Evolutionary conservation across 2,329 filamentous ascomycete species (phyloP).

Genomic region (Colletotrichum musicola): DNA sequence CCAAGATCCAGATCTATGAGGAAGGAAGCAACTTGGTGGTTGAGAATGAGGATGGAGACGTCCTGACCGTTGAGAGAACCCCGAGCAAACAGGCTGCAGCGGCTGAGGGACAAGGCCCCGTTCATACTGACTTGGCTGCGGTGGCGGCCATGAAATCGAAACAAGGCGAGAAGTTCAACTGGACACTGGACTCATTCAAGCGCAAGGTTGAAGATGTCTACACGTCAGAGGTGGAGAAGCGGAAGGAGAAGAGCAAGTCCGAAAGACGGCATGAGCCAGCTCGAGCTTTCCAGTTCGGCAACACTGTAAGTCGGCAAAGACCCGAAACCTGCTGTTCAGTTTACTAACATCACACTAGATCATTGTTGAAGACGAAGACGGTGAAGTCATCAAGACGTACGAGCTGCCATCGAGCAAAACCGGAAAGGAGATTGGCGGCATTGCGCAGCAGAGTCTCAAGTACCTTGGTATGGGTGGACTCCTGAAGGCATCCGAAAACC

Average conservation of each 20-base stretch:
- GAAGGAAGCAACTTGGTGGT: conserved; percentile 85
- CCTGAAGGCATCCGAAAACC: conserved; percentile 55
- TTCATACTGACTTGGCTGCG: conserved; percentile 16
- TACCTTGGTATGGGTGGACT: conserved; percentile 66
- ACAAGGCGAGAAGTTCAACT: conserved; percentile 49
- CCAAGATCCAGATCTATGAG: conserved; percentile 77
- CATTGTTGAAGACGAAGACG: conserved; percentile 88
- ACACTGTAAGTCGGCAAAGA: conserved; percentile 66
- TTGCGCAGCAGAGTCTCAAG: conserved; percentile 62
- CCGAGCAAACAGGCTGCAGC: conserved; percentile 41
- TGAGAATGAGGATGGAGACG: conserved; percentile 89
- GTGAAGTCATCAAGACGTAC: conserved; percentile 88
- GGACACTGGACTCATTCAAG: conserved; percentile 61
- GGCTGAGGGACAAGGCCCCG: background rate
- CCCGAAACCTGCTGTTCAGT: background rate
- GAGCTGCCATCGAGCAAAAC: conserved; percentile 72
- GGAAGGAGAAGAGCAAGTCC: conserved; percentile 69
- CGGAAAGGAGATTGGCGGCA: conserved; percentile 45
- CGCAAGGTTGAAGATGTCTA: conserved; percentile 65
- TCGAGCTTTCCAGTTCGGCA: conserved; percentile 87
- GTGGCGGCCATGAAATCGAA: conserved; percentile 43
- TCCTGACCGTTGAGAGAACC: conserved; percentile 74
- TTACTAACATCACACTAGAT: conserved; percentile 65
- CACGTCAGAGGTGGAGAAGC: conserved; percentile 71
- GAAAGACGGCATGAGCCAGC: conserved; percentile 76